Base-by-base conservation (phyloP, 2,329 filamentous ascomycete species). In the Monosporascus sp. region DNA sequence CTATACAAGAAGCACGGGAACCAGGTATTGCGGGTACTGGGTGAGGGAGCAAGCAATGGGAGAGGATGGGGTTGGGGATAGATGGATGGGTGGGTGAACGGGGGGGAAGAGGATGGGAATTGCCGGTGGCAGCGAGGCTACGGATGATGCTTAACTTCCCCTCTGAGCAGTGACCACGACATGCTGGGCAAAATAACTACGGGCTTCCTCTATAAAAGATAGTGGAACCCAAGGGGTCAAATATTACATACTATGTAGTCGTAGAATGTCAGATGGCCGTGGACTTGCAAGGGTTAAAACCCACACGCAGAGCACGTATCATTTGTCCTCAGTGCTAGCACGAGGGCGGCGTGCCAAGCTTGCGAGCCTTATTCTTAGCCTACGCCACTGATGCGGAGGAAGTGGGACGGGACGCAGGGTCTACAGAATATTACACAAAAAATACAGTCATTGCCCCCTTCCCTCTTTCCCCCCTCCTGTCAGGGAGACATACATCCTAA, bases 301-400 rank as follows among this genome's bases (percentile, higher is more conserved):
- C 43, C 45, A 55, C 46, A 48, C 46, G 20, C 27, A 48, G 20
- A 25, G 43, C 22, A 31, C 11, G 43, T 46, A 27, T 25, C 43
- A 46, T 46, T 25, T n/a, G 8, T 24, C 43, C 43, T 31, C 43
- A 17, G 22, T 31, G 43, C 15, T 46, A 46, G 43, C 43, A 24
- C 24, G 17, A 46, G 22, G 43, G 22, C 11, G 43, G 43, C 43
- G 31, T 46, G 43, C 43, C 43, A 46, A 46, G 43, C 43, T 25
- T 27, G 36, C 47, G 60, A 53, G 57, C 54, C 55, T 60, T 58
- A 53, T 57, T 58, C 54, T 60, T 66, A 65, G 62, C 57, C 58
- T 60, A 64, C 66, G 66, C 67, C 66, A 69, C 64, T 65, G 66
- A 67, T 67, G 67, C 63, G 63, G 65, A 65, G 63, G 62, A 65